These are phyloP conservation scores for Artemisia tridentata DNA, from an alignment of 129 eudicot species.

Conservation along the genomic window DNA sequence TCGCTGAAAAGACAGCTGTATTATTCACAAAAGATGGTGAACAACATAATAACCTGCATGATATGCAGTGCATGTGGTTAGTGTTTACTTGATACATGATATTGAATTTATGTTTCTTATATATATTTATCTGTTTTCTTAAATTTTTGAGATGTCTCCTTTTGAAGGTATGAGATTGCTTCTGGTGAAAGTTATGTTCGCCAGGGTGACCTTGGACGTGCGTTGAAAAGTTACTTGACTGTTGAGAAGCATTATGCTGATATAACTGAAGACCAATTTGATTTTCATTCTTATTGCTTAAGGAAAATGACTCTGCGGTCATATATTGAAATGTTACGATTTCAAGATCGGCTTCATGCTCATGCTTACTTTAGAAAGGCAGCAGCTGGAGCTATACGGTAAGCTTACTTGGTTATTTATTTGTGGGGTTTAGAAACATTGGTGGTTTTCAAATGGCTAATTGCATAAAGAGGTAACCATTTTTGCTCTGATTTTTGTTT, in stretches of 20 bases:
- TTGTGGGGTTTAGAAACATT: background rate
- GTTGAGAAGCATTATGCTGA: constrained; percentile 99
- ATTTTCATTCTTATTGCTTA: constrained; percentile 94
- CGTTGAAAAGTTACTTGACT: constrained; percentile 81
- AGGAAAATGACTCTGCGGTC: constrained; percentile 98
- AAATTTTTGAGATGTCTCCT: background rate
- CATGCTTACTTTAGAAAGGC: constrained; percentile 90
- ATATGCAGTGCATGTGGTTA: constrained; percentile 99
- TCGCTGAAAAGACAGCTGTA: constrained; percentile 94
- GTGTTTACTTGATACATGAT: constrained; percentile 33
- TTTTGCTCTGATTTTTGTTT: too few relatives aligned
- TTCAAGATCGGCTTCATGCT: constrained; percentile 93
- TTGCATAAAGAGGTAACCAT: too few relatives aligned
- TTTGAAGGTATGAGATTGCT: constrained; percentile 89
- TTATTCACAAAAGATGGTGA: constrained; percentile 99
- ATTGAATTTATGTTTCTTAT: background rate
- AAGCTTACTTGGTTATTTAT: constrained; percentile 13
- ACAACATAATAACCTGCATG: constrained; percentile 92
- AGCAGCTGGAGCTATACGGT: constrained; percentile 96
- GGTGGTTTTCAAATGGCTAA: background rate
- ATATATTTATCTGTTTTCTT: background rate
- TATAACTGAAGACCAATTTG: constrained; percentile 96
- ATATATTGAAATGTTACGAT: constrained; percentile 84
- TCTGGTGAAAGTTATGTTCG: constrained; percentile 98
- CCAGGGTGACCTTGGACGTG: constrained; percentile 92